Conservation (phyloP, 768 basidiomycete species). For the Suillus paluster region DNA sequence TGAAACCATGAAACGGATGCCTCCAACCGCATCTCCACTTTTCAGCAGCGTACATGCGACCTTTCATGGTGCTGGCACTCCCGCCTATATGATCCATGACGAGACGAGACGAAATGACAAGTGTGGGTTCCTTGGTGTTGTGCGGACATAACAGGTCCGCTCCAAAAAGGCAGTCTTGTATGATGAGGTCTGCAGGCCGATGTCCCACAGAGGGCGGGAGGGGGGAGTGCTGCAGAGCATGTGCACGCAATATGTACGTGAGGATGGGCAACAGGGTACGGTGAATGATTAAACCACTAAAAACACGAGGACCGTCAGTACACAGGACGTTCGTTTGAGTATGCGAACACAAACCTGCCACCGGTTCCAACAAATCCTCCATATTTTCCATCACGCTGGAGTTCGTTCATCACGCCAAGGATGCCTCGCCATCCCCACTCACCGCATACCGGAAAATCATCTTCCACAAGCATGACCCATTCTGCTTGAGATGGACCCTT, state of each 20-base stretch:
- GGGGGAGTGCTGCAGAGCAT: constrained; percentile 33
- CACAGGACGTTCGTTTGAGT: neutral
- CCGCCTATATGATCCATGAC: constrained; percentile 49
- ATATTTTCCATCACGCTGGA: constrained; percentile 32
- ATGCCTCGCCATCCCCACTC: constrained; percentile 41
- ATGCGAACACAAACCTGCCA: constrained; percentile 37
- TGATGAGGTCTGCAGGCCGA: constrained; percentile 43
- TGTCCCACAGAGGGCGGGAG: constrained; percentile 31
- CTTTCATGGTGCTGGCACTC: constrained; percentile 37
- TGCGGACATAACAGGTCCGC: constrained; percentile 42
- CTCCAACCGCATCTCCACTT: constrained; percentile 52
- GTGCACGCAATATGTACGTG: constrained; percentile 32
- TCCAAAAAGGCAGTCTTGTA: constrained; percentile 49
- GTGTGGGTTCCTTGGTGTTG: constrained; percentile 23
- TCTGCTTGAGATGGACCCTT: constrained; percentile 30
- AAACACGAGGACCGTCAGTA: neutral
- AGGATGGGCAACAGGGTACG: constrained; percentile 40
- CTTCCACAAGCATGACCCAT: constrained; percentile 49
- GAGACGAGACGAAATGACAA: constrained; percentile 46
- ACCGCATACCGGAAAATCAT: constrained; percentile 48
- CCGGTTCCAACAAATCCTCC: constrained; percentile 48
- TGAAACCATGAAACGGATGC: constrained; percentile 46
- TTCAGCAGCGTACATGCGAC: constrained; percentile 34
- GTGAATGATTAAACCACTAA: constrained; percentile 48
- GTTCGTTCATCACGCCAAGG: constrained; percentile 34